Evolutionary conservation across 257 asterid species (phyloP).

Genomic region (Salvia miltiorrhiza): DNA sequence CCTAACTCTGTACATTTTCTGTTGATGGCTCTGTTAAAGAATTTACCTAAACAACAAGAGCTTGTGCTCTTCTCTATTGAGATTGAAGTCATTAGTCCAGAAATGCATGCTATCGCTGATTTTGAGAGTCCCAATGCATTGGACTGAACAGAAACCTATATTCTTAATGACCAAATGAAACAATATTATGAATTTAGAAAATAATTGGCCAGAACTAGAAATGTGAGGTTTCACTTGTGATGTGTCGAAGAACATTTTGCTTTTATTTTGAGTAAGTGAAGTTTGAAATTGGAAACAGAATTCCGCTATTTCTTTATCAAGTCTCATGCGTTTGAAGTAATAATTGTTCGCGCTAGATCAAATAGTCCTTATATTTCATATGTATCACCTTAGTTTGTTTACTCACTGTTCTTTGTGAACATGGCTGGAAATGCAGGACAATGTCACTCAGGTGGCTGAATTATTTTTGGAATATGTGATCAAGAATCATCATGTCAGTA

Average conservation of each 20-base stretch:
- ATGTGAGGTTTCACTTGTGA: neutral
- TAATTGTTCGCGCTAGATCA: conserved; percentile 7
- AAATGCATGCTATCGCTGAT: neutral
- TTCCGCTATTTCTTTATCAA: conserved; percentile 2
- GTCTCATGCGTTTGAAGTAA: neutral
- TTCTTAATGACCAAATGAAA: neutral
- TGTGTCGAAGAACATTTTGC: neutral
- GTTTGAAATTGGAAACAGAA: neutral
- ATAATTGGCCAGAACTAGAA: neutral
- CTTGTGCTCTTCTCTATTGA: neutral
- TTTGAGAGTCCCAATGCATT: neutral
- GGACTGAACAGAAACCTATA: neutral
- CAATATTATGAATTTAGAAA: neutral
- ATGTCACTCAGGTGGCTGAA: conserved; percentile 35
- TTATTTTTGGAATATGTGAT: conserved; percentile 64
- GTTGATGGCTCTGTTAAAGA: neutral
- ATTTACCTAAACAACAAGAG: neutral
- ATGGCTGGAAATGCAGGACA: conserved; percentile 58
- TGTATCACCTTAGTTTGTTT: conserved; percentile 2
- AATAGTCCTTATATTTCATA: neutral
- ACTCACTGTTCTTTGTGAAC: conserved; percentile 14
- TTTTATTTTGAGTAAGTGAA: neutral
- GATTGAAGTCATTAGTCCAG: neutral
- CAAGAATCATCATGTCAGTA: conserved; percentile 55
- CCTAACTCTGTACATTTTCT: neutral